These are phyloP conservation scores for Chrysanthemum makinoi DNA, from an alignment of 129 eudicot species.

Conservation along the genomic window DNA sequence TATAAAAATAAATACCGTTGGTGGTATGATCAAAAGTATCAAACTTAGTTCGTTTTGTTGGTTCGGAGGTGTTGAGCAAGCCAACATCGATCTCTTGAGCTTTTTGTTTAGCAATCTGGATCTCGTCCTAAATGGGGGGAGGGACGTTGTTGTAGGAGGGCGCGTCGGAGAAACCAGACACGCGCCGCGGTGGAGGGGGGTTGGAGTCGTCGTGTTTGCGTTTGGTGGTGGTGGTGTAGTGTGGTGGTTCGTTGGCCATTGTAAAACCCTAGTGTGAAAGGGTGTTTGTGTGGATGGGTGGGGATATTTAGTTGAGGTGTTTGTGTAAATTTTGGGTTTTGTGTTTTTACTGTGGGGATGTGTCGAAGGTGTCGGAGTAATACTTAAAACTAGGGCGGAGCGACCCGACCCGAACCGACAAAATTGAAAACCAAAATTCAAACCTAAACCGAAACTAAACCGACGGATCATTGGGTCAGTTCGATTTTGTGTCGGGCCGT, in stretches of 20 bases:
- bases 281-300: no score
- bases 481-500: no score
- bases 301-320: no score
- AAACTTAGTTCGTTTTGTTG: constrained; percentile 57
- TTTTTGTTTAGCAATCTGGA: constrained; percentile 55
- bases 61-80: constrained; percentile 42
- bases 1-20: no score
- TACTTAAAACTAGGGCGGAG: no score
- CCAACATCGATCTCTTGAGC: constrained; percentile 60
- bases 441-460: no score
- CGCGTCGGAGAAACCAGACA: constrained; percentile 64
- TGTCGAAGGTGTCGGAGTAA: no score
- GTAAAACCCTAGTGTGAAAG: constrained; percentile 25
- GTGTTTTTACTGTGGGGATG: no score
- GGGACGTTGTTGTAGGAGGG: constrained; percentile 48
- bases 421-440: no score
- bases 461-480: no score
- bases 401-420: no score
- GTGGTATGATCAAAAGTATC: constrained; percentile 22
- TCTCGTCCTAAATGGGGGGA: constrained; percentile 40
- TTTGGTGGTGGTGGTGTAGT: constrained; percentile 53
- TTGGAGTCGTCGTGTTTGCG: constrained; percentile 75
- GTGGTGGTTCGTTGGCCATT: constrained; percentile 67
- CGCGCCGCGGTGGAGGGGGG: constrained; percentile 50
- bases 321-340: no score